These are phyloP conservation scores for Capsicum baccatum DNA, from an alignment of 257 asterid genomes.

Conservation along the genomic window DNA sequence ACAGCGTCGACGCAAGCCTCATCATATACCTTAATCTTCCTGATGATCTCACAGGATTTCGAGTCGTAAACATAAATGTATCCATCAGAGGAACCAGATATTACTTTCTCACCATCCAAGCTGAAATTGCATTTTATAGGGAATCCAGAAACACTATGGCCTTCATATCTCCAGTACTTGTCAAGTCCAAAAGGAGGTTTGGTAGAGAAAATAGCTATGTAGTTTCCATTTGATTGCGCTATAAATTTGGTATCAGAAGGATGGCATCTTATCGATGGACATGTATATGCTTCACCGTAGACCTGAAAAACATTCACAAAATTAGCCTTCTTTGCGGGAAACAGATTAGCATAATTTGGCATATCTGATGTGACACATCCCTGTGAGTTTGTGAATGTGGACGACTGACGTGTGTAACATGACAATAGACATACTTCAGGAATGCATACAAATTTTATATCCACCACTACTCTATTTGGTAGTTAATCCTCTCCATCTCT, in stretches of 20 bases:
- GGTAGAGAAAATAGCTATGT: constrained; percentile 79
- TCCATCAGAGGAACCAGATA: constrained; percentile 88
- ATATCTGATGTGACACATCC: neutral
- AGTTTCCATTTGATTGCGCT: constrained; percentile 94
- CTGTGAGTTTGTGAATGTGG: neutral
- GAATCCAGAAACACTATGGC: constrained; percentile 87
- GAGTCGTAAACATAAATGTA: constrained; percentile 68
- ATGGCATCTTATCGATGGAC: constrained; percentile 77
- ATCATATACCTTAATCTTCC: constrained; percentile 61
- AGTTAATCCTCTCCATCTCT: neutral
- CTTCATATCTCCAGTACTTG: constrained; percentile 74
- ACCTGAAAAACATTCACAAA: constrained; percentile 49
- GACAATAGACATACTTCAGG: neutral
- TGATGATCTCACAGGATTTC: constrained; percentile 60
- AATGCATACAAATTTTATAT: neutral
- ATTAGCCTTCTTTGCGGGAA: neutral
- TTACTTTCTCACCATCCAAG: constrained; percentile 61
- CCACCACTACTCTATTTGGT: neutral
- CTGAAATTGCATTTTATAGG: constrained; percentile 90
- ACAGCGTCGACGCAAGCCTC: constrained; percentile 75
- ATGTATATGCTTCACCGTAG: constrained; percentile 86
- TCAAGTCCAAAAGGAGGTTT: constrained; percentile 76
- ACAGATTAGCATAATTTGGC: neutral
- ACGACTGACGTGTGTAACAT: neutral
- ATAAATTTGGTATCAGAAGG: constrained; percentile 81